A percentile compares a stretch with the other conserved stretches of the same genome.
Evolutionary conservation across 139 green algal genomes (phyloP).

Genomic region (Coelastrella sp.): DNA sequence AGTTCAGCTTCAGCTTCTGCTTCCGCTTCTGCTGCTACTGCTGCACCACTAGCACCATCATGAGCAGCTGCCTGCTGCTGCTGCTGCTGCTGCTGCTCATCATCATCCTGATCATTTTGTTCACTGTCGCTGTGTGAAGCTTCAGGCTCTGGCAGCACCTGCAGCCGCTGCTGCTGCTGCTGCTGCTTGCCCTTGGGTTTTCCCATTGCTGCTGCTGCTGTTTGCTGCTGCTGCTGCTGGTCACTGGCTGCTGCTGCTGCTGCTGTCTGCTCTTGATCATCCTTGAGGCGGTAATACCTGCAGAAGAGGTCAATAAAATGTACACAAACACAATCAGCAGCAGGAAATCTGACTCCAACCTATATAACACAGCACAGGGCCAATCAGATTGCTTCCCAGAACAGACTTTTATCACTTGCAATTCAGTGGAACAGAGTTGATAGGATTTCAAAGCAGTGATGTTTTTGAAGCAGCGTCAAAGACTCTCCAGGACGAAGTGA

Average conservation of each 20-base stretch:
- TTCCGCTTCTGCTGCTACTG: constrained; percentile 5
- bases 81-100: not conserved
- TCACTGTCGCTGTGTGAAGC: not conserved
- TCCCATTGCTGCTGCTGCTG: not conserved
- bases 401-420: too few species aligned
- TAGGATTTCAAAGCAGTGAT: too few species aligned
- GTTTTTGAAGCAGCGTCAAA: too few species aligned
- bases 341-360: too few species aligned
- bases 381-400: too few species aligned
- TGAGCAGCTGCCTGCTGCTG: constrained; percentile 26
- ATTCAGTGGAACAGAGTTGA: not conserved
- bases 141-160: not conserved
- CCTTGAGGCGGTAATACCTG: constrained; percentile 83
- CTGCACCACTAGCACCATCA: not conserved
- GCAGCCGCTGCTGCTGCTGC: not conserved
- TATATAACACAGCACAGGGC: too few species aligned
- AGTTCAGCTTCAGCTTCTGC: constrained; percentile 40
- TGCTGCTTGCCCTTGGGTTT: not conserved
- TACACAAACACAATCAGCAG: not conserved
- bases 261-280: constrained; percentile 45
- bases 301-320: constrained; percentile 56
- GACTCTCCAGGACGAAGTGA: too few species aligned
- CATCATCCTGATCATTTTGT: not conserved
- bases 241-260: not conserved
- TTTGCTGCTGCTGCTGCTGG: constrained; percentile 9